Percentiles rank a stretch among this genome's conserved stretches.
Conservation (phyloP, 768 basidiomycete genomes). For the Hypholoma sublateritium region DNA sequence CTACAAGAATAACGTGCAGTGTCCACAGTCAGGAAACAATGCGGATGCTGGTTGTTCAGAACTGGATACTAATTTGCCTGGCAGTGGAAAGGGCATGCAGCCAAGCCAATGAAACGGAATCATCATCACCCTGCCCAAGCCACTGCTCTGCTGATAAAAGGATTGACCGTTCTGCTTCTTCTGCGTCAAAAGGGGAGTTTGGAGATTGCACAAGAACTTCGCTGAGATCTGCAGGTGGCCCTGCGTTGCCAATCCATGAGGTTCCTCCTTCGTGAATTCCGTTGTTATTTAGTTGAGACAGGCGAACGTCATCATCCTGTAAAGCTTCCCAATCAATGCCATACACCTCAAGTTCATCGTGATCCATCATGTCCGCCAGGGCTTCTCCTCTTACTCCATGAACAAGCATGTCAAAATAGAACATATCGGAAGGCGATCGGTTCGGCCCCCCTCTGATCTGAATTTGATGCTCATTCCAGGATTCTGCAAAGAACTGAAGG, state of each 20-base stretch:
- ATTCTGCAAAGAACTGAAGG: constrained; percentile 23
- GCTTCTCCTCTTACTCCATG: constrained; percentile 19
- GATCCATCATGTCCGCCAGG: not conserved
- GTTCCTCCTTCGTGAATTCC: no score
- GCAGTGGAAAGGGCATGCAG: not conserved
- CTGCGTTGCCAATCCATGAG: no score
- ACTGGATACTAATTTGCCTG: not conserved
- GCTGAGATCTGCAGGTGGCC: no score
- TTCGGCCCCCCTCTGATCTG: constrained; percentile 20
- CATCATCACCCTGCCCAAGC: not conserved
- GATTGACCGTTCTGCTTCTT: no score
- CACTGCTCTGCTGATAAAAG: not conserved
- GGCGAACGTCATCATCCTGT: constrained; percentile 15
- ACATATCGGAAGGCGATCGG: constrained; percentile 30
- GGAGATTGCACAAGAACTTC: no score
- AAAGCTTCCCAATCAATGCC: constrained; percentile 29
- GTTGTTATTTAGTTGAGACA: not conserved
- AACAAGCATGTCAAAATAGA: constrained; percentile 29
- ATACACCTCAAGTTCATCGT: constrained; percentile 20
- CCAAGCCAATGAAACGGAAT: not conserved
- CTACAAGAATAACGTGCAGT: no score
- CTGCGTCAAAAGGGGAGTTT: no score
- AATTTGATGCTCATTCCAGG: constrained; percentile 34
- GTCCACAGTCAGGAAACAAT: no score
- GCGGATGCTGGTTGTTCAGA: no score